Base-by-base conservation (phyloP, 768 basidiomycete genomes). In the Calocera viscosa region DNA sequence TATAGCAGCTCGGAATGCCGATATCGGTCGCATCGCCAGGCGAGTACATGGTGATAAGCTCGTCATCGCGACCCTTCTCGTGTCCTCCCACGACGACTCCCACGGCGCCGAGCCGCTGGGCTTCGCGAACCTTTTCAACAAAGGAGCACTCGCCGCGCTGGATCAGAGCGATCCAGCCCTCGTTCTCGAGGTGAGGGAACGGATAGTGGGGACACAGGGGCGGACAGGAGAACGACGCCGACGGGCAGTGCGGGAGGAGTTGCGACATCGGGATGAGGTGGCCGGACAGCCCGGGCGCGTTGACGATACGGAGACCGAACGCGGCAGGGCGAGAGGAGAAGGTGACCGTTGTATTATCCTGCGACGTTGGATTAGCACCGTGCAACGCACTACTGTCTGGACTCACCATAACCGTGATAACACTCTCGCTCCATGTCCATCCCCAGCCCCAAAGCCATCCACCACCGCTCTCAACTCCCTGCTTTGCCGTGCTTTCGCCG, bases 1-100 rank as follows among this genome's bases (percentile, higher is more conserved):
- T 90, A 76, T 91, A 97, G 1, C 91, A 90, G 0, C 92, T 86
- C 0, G 93, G 83, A 71, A 93, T 94, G 63, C 74, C 79, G 69
- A 97, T 86, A 73, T 93, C 90, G 26, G 88, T 87, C 1, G 94
- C 84, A 73, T 95, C 93, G 72, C 84, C 93, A 76, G 89, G 90
- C 75, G 88, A 90, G 77, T 90, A 96, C 91, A 96, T 94, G 72
- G 89, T 92, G 65, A 94, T 82, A 68, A 96, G 80, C 30, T 84
- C 81, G 73, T 93, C 87, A 38, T 32, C 70, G 38, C 80, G 82
- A 67, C 81, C 72, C 22, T 81, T 83, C 71, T 86, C 80, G 70
- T 86, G 82, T 38, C 94, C 94, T 39, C 94, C 95, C 8, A 98
- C 91, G n/a, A 98, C 86, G 53, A 96, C 87, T 2, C 87, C 95